Evolutionary conservation across 352 stramenopile species (phyloP).

Genomic region (Globisporangium irregulare): DNA sequence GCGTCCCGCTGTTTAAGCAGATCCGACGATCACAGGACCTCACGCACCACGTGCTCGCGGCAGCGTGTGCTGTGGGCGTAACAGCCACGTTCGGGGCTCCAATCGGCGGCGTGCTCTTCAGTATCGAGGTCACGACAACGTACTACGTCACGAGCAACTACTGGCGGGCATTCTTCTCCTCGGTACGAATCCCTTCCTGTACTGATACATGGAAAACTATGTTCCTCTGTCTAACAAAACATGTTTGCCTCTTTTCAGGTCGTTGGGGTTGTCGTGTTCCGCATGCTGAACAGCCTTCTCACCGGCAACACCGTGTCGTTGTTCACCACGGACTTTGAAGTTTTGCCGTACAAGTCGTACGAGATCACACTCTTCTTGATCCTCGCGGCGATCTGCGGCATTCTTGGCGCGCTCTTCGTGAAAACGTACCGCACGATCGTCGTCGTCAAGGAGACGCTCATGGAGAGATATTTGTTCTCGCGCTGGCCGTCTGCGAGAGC

Average conservation of each 20-base stretch:
- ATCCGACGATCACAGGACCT: constrained; percentile 56
- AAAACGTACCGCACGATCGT: constrained; percentile 53
- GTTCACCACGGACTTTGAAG: constrained; percentile 77
- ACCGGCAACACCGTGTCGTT: constrained; percentile 61
- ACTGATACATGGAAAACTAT: background rate
- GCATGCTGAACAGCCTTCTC: constrained; percentile 61
- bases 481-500: constrained; percentile 22
- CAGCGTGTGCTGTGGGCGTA: constrained; percentile 70
- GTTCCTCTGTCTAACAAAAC: background rate
- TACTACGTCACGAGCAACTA: constrained; percentile 90
- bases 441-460: constrained; percentile 34
- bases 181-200: constrained; percentile 16
- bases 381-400: constrained; percentile 77
- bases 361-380: constrained; percentile 77
- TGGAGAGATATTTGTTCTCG: constrained; percentile 33
- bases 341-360: constrained; percentile 69
- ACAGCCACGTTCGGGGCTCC: constrained; percentile 75
- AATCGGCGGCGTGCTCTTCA: constrained; percentile 77
- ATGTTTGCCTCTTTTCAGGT: constrained; percentile 24
- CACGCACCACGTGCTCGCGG: constrained; percentile 66
- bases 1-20: constrained; percentile 55
- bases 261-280: constrained; percentile 82
- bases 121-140: constrained; percentile 81
- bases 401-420: constrained; percentile 83
- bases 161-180: constrained; percentile 89